Evolutionary conservation across 176 grass and related monocot genomes (phyloP), one percentile per base, ranked within the genome.

Genomic region (Leersia perrieri): DNA sequence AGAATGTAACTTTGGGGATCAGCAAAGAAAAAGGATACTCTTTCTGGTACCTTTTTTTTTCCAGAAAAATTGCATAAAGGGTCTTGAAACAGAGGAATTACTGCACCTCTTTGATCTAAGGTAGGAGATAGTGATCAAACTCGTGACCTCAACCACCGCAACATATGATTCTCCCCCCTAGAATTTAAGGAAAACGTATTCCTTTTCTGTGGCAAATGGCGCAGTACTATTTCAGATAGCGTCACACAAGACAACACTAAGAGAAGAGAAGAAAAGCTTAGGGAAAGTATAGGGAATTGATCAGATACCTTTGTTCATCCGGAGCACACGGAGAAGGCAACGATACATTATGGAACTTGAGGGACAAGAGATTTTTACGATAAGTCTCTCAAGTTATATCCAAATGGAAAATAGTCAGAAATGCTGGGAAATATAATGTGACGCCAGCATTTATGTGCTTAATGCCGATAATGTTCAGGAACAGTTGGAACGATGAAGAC

Each of bases 81-180:
- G 11, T 18, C 60, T 5, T 41, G 25, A 4, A 28, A 26, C 23
- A 76, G 12, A 60, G 51, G 7, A 57, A 9, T 22, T 22, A n/a
- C 26, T n/a, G 10, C 35, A 42, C 58, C 25, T 31, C 26, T 77
- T 64, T 39, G 26, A 64, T 42, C 22, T n/a, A 77, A 63, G 60
- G 58, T 64, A 77, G 75, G 75, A 64, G 60, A 77, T 28, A 10
- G 60, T 57, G 35, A 31, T 31, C 36, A 77, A 77, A 77, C 75
- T 31, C 60, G 75, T 77, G 75, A 77, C 5, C 69, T 30, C 41
- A 72, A 47, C 69, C 14, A 72, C 69, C 40, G 1, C 41, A 49
- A 27, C 23, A 70, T 12, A 42, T 51, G 47, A 5, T 51, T 51
- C 28, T 28, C 22, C 23, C 22, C 23, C n/a, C 2, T 27, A 28